A percentile compares a stretch with the other conserved stretches of the same genome.
Evolutionary conservation across 2,329 filamentous ascomycete genomes (phyloP).

Genomic region (Orbilia blumenaviensis): DNA sequence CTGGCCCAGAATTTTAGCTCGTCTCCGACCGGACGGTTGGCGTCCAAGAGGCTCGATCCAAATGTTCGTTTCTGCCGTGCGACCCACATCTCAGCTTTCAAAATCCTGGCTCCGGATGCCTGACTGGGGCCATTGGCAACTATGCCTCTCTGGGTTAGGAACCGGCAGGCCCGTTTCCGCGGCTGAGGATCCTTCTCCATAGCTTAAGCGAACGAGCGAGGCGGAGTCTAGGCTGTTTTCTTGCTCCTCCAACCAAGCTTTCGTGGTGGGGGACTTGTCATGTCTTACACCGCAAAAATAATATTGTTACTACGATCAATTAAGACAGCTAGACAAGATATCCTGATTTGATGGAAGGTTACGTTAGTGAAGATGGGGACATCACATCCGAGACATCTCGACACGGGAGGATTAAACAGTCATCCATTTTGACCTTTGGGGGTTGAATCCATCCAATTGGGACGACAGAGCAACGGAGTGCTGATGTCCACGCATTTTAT

Average conservation of each 20-base stretch:
- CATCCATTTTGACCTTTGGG: neutral
- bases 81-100: conserved; percentile 47
- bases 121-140: conserved; percentile 10
- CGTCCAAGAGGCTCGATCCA: neutral
- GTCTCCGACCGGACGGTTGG: neutral
- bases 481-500: neutral
- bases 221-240: conserved; percentile 32
- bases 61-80: conserved; percentile 25
- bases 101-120: conserved; percentile 24
- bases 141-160: conserved; percentile 11
- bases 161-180: conserved; percentile 45
- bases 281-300: no score
- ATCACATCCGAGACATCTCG: conserved; percentile 6
- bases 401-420: no score
- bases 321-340: conserved; percentile 1
- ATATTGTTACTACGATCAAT: no score
- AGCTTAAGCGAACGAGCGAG: conserved; percentile 49
- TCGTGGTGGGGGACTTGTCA: neutral
- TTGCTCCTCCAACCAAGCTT: no score
- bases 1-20: no score
- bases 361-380: neutral
- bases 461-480: neutral
- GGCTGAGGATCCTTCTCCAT: conserved; percentile 34
- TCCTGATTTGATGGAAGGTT: neutral
- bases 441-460: neutral